phyloP scores from a whole-genome alignment of 2,329 filamentous ascomycete species.

The Helotiales sp. region DNA sequence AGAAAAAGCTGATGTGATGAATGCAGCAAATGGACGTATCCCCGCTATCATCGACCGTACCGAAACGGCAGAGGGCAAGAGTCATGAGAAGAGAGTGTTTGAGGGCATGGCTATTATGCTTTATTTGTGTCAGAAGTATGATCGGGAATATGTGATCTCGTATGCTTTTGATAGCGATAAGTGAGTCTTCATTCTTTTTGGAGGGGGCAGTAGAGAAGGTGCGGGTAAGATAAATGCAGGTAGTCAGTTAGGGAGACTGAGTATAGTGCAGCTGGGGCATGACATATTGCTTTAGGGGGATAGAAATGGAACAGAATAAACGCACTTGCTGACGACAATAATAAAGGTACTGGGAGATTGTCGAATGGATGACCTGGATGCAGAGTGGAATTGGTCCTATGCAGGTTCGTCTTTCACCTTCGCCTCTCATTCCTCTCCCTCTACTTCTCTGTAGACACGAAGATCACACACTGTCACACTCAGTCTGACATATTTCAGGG shows the following conservation, averaged over 20 bases:
- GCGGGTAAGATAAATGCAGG: too few species aligned
- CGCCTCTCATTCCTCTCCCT: too few species aligned
- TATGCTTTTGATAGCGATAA: constrained; percentile 66
- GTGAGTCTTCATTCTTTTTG: constrained; percentile 16
- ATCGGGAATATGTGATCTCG: constrained; percentile 77
- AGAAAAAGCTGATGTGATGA: background rate
- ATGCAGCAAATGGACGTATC: constrained; percentile 75
- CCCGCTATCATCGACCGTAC: constrained; percentile 76
- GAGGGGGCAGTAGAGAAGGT: too few species aligned
- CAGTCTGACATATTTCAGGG: constrained; percentile 37
- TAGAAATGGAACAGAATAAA: too few species aligned
- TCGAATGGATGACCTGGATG: constrained; percentile 66
- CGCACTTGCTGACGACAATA: background rate
- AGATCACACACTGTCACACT: background rate
- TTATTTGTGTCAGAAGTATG: constrained; percentile 80
- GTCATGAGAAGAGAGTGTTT: constrained; percentile 67
- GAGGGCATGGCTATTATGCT: constrained; percentile 82
- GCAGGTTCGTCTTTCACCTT: constrained; percentile 49
- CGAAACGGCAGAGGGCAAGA: constrained; percentile 69
- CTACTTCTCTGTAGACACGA: background rate
- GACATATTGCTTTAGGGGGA: too few species aligned
- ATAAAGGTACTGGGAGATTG: constrained; percentile 74
- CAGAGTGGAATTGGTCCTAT: constrained; percentile 80
- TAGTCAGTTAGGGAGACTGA: too few species aligned
- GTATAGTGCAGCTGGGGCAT: too few species aligned